A percentile compares a stretch with the other conserved stretches of the same genome.
Conservation (phyloP, 371 early-diverging fungal genomes). For the Mortierella sp. region DNA sequence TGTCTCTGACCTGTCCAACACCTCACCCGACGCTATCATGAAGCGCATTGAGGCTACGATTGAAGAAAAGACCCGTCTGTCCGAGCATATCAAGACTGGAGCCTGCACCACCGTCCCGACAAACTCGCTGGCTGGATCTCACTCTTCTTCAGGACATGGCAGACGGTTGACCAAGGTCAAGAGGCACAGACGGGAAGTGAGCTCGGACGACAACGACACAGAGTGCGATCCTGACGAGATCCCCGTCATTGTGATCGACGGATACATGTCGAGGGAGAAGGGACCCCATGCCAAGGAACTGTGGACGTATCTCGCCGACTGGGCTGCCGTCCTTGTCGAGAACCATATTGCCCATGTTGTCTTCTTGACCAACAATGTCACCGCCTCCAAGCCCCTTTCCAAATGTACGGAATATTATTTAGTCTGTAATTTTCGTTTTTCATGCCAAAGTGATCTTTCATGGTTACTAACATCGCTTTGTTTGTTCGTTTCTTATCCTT, state of each 20-base stretch:
- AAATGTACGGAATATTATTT: constrained; percentile 60
- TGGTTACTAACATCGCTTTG: neutral
- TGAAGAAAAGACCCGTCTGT: constrained; percentile 53
- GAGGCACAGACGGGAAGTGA: neutral
- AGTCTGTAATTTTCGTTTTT: neutral
- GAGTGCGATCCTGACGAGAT: constrained; percentile 63
- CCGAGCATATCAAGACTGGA: constrained; percentile 18
- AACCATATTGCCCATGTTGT: constrained; percentile 91
- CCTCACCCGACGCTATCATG: constrained; percentile 41
- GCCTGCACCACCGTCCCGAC: neutral
- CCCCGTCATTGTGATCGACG: constrained; percentile 91
- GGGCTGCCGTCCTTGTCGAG: constrained; percentile 79
- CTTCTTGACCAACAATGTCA: constrained; percentile 83
- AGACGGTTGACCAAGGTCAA: constrained; percentile 14
- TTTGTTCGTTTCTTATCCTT: neutral
- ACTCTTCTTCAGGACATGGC: neutral
- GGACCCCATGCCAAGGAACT: constrained; percentile 62
- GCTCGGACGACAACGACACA: neutral
- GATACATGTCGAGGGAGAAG: constrained; percentile 83
- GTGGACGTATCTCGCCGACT: constrained; percentile 82
- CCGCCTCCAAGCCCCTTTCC: constrained; percentile 75
- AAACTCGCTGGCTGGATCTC: constrained; percentile 33
- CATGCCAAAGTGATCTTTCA: neutral
- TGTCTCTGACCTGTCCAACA: constrained; percentile 25
- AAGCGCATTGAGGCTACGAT: constrained; percentile 29